Conservation (phyloP, 192 early-diverging fungal species). For the Funneliformis mosseae region DNA sequence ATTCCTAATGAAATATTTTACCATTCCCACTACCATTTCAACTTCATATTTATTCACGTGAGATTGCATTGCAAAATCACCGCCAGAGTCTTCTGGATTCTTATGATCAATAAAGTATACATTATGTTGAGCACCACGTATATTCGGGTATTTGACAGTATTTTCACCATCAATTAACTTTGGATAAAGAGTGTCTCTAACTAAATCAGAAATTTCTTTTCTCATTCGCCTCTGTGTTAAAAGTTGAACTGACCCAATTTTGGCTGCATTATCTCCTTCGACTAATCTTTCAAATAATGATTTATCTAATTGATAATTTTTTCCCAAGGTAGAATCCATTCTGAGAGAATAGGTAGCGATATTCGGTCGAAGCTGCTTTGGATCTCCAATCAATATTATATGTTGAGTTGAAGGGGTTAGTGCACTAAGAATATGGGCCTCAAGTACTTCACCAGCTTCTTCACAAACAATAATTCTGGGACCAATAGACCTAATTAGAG, state of each 20-base stretch:
- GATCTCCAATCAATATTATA: slow-evolving; percentile 59
- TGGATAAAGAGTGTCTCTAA: slow-evolving; percentile 51
- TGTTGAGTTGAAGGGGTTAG: slow-evolving; percentile 53
- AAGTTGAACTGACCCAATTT: not conserved
- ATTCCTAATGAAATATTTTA: slow-evolving; percentile 46
- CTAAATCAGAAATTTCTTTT: slow-evolving; percentile 50
- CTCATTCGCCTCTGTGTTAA: slow-evolving; percentile 45
- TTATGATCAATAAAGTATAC: slow-evolving; percentile 54
- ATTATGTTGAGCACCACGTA: slow-evolving; percentile 48
- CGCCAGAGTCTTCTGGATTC: slow-evolving; percentile 42
- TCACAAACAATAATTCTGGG: slow-evolving; percentile 61
- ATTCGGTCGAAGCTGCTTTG: slow-evolving; percentile 26
- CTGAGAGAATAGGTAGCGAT: slow-evolving; percentile 13
- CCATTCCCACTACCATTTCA: slow-evolving; percentile 50
- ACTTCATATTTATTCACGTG: slow-evolving; percentile 53
- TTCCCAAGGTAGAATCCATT: slow-evolving; percentile 41
- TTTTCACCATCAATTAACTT: slow-evolving; percentile 43
- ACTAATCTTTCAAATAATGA: slow-evolving; percentile 39
- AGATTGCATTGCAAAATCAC: slow-evolving; percentile 48
- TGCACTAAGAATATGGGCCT: slow-evolving; percentile 55
- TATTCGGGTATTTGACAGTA: slow-evolving; percentile 38
- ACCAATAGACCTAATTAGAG: slow-evolving; percentile 33
- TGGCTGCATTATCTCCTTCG: slow-evolving; percentile 2
- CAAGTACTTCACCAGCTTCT: slow-evolving; percentile 61
- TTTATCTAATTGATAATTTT: slow-evolving; percentile 46